Percentiles rank a stretch among this genome's conserved stretches.
Evolutionary conservation across 2,329 filamentous ascomycete genomes (phyloP).

Genomic region (Acarospora socialis): DNA sequence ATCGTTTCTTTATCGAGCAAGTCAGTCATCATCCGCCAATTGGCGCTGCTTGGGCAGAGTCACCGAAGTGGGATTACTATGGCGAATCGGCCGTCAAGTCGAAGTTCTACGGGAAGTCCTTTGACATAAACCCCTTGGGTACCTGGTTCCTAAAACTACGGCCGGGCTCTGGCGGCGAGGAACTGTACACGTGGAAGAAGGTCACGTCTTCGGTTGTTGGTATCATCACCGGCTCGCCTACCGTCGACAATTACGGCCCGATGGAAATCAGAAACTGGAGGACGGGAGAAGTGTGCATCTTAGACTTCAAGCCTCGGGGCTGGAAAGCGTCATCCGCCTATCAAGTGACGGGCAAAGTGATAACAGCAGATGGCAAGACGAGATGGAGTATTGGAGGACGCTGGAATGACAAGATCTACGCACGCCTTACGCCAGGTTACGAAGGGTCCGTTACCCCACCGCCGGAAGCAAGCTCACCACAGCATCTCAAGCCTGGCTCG

Average conservation of each 20-base stretch:
- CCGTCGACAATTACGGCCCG: constrained; percentile 91
- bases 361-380: constrained; percentile 64
- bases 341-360: constrained; percentile 72
- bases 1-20: constrained; percentile 96
- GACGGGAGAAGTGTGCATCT: constrained; percentile 73
- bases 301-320: constrained; percentile 90
- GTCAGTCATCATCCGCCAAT: constrained; percentile 95
- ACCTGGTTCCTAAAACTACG: constrained; percentile 91
- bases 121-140: constrained; percentile 89
- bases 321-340: constrained; percentile 93
- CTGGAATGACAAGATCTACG: constrained; percentile 97
- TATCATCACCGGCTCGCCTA: constrained; percentile 92
- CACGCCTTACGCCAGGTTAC: constrained; percentile 79
- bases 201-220: constrained; percentile 95
- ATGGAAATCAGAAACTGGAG: constrained; percentile 98
- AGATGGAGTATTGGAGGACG: constrained; percentile 82
- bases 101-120: constrained; percentile 94
- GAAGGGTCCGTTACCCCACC: constrained; percentile 53
- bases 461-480: constrained; percentile 29
- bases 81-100: constrained; percentile 91
- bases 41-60: constrained; percentile 84
- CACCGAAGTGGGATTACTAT: constrained; percentile 88
- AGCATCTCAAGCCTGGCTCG: constrained; percentile 44
- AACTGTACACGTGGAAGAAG: constrained; percentile 98
- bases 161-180: constrained; percentile 59